Percentiles rank a stretch among this genome's conserved stretches.
Evolutionary conservation across 140 eudicot species (phyloP).

Genomic region (Senecio squalidus): DNA sequence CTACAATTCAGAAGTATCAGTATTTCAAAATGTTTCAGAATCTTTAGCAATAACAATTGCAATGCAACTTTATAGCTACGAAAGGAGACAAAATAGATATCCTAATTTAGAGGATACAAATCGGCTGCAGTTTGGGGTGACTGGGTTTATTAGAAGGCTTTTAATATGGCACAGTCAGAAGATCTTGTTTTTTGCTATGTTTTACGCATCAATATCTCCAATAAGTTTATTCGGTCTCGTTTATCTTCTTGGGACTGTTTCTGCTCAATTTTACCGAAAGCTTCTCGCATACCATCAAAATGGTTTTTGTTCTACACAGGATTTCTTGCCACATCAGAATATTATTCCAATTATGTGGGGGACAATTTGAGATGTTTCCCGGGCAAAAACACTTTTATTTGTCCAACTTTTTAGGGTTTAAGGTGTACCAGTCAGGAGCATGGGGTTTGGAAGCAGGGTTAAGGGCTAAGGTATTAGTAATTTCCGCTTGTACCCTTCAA

Average conservation of each 20-base stretch:
- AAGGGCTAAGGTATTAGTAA: conserved; percentile 76
- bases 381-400: conserved; percentile 60
- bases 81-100: conserved; percentile 89
- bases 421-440: conserved; percentile 55
- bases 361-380: conserved; percentile 80
- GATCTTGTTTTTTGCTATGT: conserved; percentile 63
- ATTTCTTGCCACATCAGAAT: conserved; percentile 59
- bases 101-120: conserved; percentile 37
- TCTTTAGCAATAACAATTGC: conserved; percentile 88
- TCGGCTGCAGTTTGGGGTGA: conserved; percentile 52
- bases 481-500: conserved; percentile 87
- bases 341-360: conserved; percentile 94
- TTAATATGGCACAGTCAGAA: conserved; percentile 96
- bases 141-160: conserved; percentile 64
- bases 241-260: conserved; percentile 86
- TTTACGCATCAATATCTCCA: conserved; percentile 93
- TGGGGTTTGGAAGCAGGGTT: conserved; percentile 93
- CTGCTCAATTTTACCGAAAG: conserved; percentile 75
- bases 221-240: conserved; percentile 83
- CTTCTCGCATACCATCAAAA: conserved; percentile 83
- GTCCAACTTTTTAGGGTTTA: conserved; percentile 71
- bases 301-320: conserved; percentile 77
- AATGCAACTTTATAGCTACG: conserved; percentile 99
- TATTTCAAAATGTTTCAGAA: conserved; percentile 76
- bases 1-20: conserved; percentile 63